phyloP scores from a whole-genome alignment of 75 land plant genomes.

The Cunninghamia lanceolata region DNA sequence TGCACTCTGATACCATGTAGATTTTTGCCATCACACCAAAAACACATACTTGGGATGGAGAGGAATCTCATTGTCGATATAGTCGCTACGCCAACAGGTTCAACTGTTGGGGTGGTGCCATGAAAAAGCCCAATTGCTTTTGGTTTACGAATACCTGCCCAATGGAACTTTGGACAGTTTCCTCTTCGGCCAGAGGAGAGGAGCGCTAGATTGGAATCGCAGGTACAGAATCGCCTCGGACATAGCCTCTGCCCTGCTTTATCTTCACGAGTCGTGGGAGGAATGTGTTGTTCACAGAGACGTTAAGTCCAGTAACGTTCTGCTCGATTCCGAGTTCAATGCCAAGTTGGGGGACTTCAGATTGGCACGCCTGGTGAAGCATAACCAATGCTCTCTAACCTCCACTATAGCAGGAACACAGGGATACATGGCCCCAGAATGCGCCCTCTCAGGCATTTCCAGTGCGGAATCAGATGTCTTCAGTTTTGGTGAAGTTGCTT shows the following conservation, averaged over 20 bases:
- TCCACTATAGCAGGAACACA: constrained; percentile 24
- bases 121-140: constrained; percentile 12
- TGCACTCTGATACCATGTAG: too few species aligned
- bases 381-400: constrained; percentile 14
- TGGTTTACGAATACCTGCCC: constrained; percentile 55
- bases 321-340: constrained; percentile 46
- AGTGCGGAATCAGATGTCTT: constrained; percentile 40
- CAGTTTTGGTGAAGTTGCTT: constrained; percentile 30
- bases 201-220: constrained; percentile 4
- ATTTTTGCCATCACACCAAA: too few species aligned
- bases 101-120: neutral
- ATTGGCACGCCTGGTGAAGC: constrained; percentile 31
- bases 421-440: constrained; percentile 44
- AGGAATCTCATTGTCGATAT: too few species aligned
- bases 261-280: constrained; percentile 47
- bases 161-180: constrained; percentile 30
- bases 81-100: too few species aligned
- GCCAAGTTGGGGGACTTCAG: constrained; percentile 55
- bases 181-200: constrained; percentile 4
- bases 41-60: too few species aligned
- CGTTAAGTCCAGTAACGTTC: constrained; percentile 44
- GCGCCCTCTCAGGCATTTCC: constrained; percentile 5
- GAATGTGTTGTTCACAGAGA: constrained; percentile 37
- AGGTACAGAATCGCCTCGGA: constrained; percentile 32
- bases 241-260: constrained; percentile 35